phyloP scores from a whole-genome alignment of 2,329 filamentous ascomycete species.

The Arthrobotrys sphaeroides region DNA sequence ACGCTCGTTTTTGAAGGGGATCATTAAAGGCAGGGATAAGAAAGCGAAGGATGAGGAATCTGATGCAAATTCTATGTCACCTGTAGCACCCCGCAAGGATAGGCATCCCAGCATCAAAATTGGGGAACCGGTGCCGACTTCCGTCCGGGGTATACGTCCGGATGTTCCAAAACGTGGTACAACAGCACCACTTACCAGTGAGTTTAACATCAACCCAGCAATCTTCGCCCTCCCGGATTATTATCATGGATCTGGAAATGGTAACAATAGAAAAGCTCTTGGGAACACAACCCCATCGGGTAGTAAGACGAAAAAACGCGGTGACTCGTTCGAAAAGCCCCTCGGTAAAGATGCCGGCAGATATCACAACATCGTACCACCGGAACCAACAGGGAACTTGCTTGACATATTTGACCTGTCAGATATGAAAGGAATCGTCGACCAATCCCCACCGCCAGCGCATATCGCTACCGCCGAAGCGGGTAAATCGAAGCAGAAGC shows the following conservation, averaged over 20 bases:
- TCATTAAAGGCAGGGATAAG: slow-evolving; percentile 45
- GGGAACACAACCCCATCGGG: slow-evolving; percentile 34
- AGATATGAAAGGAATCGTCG: slow-evolving; percentile 90
- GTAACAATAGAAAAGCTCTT: slow-evolving; percentile 50
- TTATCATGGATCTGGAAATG: slow-evolving; percentile 42
- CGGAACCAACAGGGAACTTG: slow-evolving; percentile 72
- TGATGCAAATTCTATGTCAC: slow-evolving; percentile 14
- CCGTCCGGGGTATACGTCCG: slow-evolving; percentile 26
- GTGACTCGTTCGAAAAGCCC: slow-evolving; percentile 43
- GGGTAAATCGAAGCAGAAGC: slow-evolving; percentile 10
- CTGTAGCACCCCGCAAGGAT: slow-evolving; percentile 29
- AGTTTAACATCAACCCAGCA: slow-evolving; percentile 52
- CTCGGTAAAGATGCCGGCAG: slow-evolving; percentile 33
- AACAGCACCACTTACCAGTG: slow-evolving; percentile 47
- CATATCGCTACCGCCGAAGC: slow-evolving; percentile 66
- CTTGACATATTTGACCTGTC: slow-evolving; percentile 65
- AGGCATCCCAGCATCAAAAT: slow-evolving; percentile 39
- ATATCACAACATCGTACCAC: slow-evolving; percentile 66
- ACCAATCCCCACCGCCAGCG: slow-evolving; percentile 75
- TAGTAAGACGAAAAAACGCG: slow-evolving; percentile 44
- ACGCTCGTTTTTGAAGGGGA: slow-evolving; percentile 53
- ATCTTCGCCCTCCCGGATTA: slow-evolving; percentile 47
- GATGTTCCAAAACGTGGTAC: slow-evolving; percentile 48
- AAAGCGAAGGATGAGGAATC: slow-evolving; percentile 43
- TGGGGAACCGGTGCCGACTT: slow-evolving; percentile 19